A percentile compares a stretch with the other conserved stretches of the same genome.
These are phyloP conservation scores for Panaeolus papilionaceus DNA, from an alignment of 768 basidiomycete genomes.

Conservation along the genomic window DNA sequence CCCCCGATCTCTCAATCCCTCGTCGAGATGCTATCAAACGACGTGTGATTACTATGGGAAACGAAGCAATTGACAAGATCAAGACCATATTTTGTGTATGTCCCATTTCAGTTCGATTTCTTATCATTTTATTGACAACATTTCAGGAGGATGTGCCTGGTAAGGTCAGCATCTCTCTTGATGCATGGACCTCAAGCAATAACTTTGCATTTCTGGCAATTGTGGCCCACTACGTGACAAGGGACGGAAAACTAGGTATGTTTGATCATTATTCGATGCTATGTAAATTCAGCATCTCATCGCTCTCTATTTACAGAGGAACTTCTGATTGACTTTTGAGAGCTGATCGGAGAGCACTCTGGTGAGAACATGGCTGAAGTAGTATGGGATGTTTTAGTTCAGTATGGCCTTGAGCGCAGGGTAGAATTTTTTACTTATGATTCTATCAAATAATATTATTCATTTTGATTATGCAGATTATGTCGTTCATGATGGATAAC, in stretches of 20 bases:
- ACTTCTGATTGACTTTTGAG: slow-evolving; percentile 41
- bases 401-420: slow-evolving; percentile 30
- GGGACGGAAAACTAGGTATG: slow-evolving; percentile 31
- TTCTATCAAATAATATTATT: neutral
- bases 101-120: neutral
- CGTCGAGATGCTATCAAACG: slow-evolving; percentile 8
- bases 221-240: slow-evolving; percentile 35
- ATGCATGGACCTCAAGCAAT: slow-evolving; percentile 40
- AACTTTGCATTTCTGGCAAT: slow-evolving; percentile 36
- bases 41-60: slow-evolving; percentile 20
- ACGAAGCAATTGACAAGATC: slow-evolving; percentile 24
- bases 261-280: neutral
- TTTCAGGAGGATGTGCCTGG: slow-evolving; percentile 21
- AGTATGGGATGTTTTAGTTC: slow-evolving; percentile 36
- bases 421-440: slow-evolving; percentile 9
- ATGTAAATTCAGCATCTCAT: neutral
- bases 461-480: slow-evolving; percentile 27
- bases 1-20: slow-evolving; percentile 21
- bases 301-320: slow-evolving; percentile 33
- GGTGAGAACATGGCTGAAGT: slow-evolving; percentile 42
- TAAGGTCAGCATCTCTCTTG: slow-evolving; percentile 31
- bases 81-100: slow-evolving; percentile 29
- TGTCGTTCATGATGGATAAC: slow-evolving; percentile 42
- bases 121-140: neutral
- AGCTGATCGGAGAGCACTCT: slow-evolving; percentile 40